These are phyloP conservation scores for Hemisphaericaspora xylanilytica DNA, from an alignment of 1,139 yeast genomes.

Conservation along the genomic window DNA sequence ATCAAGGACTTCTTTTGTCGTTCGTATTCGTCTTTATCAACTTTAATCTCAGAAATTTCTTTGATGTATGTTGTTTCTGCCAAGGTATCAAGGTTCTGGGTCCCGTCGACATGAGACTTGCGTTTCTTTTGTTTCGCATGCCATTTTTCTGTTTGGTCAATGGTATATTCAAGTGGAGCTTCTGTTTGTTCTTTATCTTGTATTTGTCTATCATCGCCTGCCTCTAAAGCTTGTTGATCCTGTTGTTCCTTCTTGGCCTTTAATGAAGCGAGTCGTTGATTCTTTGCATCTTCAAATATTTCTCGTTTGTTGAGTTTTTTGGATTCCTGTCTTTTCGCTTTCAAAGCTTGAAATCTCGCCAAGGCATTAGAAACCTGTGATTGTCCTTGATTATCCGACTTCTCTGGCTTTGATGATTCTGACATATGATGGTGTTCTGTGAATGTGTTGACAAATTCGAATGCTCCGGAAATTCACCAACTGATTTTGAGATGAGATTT, in stretches of 20 bases:
- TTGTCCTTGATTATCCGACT: neutral
- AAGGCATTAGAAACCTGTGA: neutral
- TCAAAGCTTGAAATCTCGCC: conserved; percentile 9
- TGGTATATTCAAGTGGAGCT: conserved; percentile 41
- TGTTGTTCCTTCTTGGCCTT: conserved; percentile 6
- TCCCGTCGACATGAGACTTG: conserved; percentile 21
- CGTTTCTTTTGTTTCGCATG: conserved; percentile 37
- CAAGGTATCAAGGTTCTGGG: conserved; percentile 46
- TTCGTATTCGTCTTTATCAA: conserved; percentile 45
- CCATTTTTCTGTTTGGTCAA: conserved; percentile 72
- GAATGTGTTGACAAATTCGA: too few relatives aligned
- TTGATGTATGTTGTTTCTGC: conserved; percentile 58
- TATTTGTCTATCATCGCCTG: conserved; percentile 3
- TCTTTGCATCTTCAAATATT: conserved; percentile 12
- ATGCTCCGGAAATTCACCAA: too few relatives aligned
- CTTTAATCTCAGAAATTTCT: conserved; percentile 35
- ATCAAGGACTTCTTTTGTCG: conserved; percentile 12
- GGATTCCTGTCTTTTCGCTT: conserved; percentile 16
- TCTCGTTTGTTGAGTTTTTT: conserved; percentile 21
- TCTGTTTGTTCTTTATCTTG: neutral
- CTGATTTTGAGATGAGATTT: too few relatives aligned
- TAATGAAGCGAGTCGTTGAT: conserved; percentile 8
- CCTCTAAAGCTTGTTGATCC: too few relatives aligned
- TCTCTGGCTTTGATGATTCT: too few relatives aligned
- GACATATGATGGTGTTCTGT: too few relatives aligned